Evolutionary conservation across 768 basidiomycete genomes (phyloP).

Genomic region (Termitomyces titanicus): DNA sequence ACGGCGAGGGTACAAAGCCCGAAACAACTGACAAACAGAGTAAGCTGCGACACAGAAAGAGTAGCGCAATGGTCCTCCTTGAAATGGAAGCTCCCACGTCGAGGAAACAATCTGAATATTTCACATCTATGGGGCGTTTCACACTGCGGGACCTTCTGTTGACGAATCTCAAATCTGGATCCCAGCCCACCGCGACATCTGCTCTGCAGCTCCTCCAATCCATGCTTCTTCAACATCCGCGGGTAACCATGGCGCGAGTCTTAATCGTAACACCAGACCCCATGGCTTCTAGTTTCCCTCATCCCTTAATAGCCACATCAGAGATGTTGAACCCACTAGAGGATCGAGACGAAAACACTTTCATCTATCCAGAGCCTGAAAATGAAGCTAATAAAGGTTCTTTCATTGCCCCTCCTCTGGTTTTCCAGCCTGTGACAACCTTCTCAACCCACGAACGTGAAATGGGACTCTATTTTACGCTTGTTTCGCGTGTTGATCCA

Average conservation of each 20-base stretch:
- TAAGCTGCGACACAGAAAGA: slow-evolving; percentile 64
- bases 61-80: slow-evolving; percentile 87
- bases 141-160: slow-evolving; percentile 87
- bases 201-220: slow-evolving; percentile 81
- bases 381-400: slow-evolving; percentile 17
- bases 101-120: slow-evolving; percentile 71
- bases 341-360: slow-evolving; percentile 51
- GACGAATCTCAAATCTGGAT: slow-evolving; percentile 70
- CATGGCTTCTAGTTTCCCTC: slow-evolving; percentile 70
- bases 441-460: slow-evolving; percentile 82
- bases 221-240: slow-evolving; percentile 68
- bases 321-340: slow-evolving; percentile 24
- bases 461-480: slow-evolving; percentile 73
- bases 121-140: slow-evolving; percentile 84
- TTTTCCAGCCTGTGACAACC: slow-evolving; percentile 66
- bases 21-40: slow-evolving; percentile 35
- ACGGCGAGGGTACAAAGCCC: slow-evolving; percentile 31
- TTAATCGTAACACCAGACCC: slow-evolving; percentile 68
- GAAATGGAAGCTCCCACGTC: slow-evolving; percentile 80
- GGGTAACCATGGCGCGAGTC: slow-evolving; percentile 59
- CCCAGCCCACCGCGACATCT: slow-evolving; percentile 63
- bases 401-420: slow-evolving; percentile 30
- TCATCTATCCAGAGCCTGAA: slow-evolving; percentile 38
- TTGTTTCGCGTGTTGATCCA: slow-evolving; percentile 77
- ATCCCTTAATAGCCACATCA: slow-evolving; percentile 40